Base-by-base conservation (phyloP, 1,284 basidiomycete genomes). In the Cutaneotrichosporon cutaneum region DNA sequence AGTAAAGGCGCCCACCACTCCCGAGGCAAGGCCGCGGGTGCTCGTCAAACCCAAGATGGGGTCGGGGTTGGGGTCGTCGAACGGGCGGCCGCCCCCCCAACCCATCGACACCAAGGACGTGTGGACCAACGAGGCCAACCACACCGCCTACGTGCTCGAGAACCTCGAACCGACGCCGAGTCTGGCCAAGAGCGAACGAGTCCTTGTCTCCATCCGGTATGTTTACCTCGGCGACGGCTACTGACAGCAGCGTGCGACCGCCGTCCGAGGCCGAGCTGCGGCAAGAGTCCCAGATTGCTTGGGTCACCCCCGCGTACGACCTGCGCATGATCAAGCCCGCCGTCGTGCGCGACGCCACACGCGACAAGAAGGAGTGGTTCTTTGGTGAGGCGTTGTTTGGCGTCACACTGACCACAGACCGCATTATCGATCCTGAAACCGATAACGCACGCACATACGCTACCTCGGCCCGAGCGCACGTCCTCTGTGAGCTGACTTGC, bases 381-480 rank as follows among this genome's bases (percentile, higher is more conserved):
- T 79, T 80, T 66, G 78, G 76, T 79, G 35, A 54, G 90, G 85
- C 18, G n/a, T 18, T 76, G 50, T 69, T 76, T 11, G 76, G 48
- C 18, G 39, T 16, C n/a, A 81, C 36, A 24, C 85, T 4, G 90
- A 51, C 70, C 51, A 32, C 59, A 76, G 74, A 78, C 59, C 70
- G 72, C 4, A 74, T 77, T 66, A 72, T 70, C 60, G 71, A 65
- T 26, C 72, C 61, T 58, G 72, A 77, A 87, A 94, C 77, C 83
- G 89, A 65, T 60, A 99, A 97, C 62, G 89, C 89, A 65, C 85
- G 87, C 0, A 84, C 95, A 0, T 99, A 98, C 77, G 85, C 85
- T 35, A 86, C 88, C 5, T 88, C 92, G 1, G 94, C 92, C 0
- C 85, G 87, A 13, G 89, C 89, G 1, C 91, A 97, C 71, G 92